phyloP scores from a whole-genome alignment of 805 yeast species.

The Lipomyces oligophaga region DNA sequence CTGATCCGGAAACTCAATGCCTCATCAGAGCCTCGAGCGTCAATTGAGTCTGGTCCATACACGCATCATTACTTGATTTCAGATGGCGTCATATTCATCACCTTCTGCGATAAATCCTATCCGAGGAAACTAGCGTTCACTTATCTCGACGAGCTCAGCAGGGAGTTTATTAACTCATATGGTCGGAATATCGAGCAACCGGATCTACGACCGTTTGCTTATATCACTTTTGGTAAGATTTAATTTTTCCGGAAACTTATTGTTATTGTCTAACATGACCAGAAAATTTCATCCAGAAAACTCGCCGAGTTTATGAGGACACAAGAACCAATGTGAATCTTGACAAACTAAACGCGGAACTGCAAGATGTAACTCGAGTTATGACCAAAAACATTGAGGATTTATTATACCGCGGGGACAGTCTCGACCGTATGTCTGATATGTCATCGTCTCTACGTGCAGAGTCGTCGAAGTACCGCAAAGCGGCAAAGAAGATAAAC shows the following conservation, averaged over 20 bases:
- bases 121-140: constrained; percentile 88
- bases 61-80: constrained; percentile 68
- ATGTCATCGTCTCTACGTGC: constrained; percentile 72
- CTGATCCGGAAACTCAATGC: constrained; percentile 72
- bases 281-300: constrained; percentile 59
- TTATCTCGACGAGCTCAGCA: constrained; percentile 73
- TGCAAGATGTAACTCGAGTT: constrained; percentile 89
- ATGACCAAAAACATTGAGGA: constrained; percentile 97
- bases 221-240: constrained; percentile 62
- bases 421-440: constrained; percentile 85
- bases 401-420: constrained; percentile 88
- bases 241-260: background rate
- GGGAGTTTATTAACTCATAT: constrained; percentile 76
- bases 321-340: constrained; percentile 84
- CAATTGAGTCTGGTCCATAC: constrained; percentile 71
- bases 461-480: constrained; percentile 82
- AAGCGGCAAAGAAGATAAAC: constrained; percentile 86
- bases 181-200: constrained; percentile 61
- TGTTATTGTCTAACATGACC: too few species aligned
- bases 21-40: constrained; percentile 76
- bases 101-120: constrained; percentile 71
- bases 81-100: constrained; percentile 67
- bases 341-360: constrained; percentile 79
- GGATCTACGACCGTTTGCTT: constrained; percentile 82
- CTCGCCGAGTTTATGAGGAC: constrained; percentile 85